A percentile compares a stretch with the other conserved stretches of the same genome.
These are phyloP conservation scores for Silybum marianum DNA, from an alignment of 129 eudicot genomes.

Conservation along the genomic window DNA sequence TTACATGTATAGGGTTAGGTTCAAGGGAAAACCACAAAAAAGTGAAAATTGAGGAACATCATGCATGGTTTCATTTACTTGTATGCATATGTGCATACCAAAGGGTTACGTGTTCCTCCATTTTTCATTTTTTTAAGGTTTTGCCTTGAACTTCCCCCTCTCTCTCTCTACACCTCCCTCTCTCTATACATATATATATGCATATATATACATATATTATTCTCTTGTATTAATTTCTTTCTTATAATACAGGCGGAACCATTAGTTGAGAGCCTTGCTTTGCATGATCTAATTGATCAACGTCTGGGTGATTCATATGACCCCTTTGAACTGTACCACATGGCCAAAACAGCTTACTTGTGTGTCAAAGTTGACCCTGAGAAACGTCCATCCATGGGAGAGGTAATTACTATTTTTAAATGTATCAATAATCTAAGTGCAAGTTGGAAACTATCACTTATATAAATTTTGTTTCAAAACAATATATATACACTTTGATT, in stretches of 20 bases:
- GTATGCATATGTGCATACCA: no score
- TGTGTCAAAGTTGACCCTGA: constrained; percentile 76
- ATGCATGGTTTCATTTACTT: no score
- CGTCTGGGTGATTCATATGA: constrained; percentile 70
- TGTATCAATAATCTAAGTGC: neutral
- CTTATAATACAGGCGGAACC: constrained; percentile 55
- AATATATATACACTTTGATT: no score
- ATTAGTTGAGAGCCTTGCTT: constrained; percentile 63
- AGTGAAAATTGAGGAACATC: no score
- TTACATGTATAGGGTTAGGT: no score
- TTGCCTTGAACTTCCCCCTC: no score
- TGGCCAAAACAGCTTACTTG: constrained; percentile 82
- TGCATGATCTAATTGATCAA: constrained; percentile 71
- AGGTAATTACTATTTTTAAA: constrained; percentile 43
- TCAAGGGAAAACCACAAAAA: no score
- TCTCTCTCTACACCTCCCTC: no score
- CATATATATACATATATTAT: neutral
- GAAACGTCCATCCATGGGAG: constrained; percentile 79
- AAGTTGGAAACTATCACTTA: neutral
- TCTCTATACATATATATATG: no score
- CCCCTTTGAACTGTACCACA: constrained; percentile 65
- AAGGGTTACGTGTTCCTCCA: no score
- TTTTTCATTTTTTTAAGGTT: no score
- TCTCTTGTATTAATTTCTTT: neutral
- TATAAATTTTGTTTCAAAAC: no score